Percentiles rank a stretch among this genome's conserved stretches.
Conservation (phyloP, 108 stramenopile genomes). For the Nannochloropsis gaditana region DNA sequence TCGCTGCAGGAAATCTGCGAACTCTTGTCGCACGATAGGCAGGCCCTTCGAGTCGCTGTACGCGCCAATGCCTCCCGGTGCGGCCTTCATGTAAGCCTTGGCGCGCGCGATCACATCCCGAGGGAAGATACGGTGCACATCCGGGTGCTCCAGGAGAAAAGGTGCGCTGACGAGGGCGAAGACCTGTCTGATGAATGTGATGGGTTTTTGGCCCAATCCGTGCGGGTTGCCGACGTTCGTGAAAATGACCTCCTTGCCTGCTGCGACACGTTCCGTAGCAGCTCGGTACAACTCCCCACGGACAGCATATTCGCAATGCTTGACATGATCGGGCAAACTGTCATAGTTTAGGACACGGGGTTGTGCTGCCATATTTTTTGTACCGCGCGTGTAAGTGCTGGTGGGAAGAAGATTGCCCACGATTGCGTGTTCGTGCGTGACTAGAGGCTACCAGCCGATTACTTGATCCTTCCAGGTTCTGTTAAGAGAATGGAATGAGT, state of each 20-base stretch:
- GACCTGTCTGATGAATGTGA: slow-evolving; percentile 76
- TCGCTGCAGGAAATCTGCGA: slow-evolving; percentile 72
- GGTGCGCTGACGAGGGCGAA: slow-evolving; percentile 78
- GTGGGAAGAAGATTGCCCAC: not conserved
- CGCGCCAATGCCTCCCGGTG: slow-evolving; percentile 52
- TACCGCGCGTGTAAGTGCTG: not conserved
- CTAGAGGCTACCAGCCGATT: too few relatives aligned
- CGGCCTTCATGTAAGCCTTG: slow-evolving; percentile 43
- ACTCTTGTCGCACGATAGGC: slow-evolving; percentile 53
- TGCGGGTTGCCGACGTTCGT: slow-evolving; percentile 98
- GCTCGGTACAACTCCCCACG: slow-evolving; percentile 50
- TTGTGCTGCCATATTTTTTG: not conserved
- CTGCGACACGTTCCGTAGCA: slow-evolving; percentile 42
- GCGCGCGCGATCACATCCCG: slow-evolving; percentile 55
- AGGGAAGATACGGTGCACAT: slow-evolving; percentile 42
- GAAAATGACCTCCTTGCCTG: slow-evolving; percentile 69
- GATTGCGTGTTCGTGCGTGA: not conserved
- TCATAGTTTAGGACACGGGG: slow-evolving; percentile 36
- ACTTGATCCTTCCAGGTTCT: too few relatives aligned
- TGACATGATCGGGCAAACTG: slow-evolving; percentile 39
- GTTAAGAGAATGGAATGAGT: too few relatives aligned
- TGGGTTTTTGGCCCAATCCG: slow-evolving; percentile 83
- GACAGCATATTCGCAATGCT: slow-evolving; percentile 43
- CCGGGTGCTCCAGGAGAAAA: slow-evolving; percentile 49
- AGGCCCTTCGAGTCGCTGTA: slow-evolving; percentile 55